Percentiles rank a stretch among this genome's conserved stretches.
phyloP scores from a whole-genome alignment of 75 land plant genomes.

The Cryptomeria japonica region DNA sequence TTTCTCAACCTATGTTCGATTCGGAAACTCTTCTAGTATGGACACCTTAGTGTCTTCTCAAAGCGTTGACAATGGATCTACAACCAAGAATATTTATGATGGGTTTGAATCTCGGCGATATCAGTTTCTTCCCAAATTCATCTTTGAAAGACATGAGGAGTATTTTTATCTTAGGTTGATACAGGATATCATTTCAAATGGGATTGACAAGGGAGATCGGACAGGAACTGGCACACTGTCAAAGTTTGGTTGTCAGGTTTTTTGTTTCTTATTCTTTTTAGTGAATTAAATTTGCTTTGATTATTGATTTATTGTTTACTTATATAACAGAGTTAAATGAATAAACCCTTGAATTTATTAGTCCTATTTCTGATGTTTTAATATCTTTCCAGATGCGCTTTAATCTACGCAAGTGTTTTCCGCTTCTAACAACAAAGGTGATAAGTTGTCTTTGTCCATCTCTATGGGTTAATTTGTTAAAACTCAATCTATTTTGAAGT shows the following conservation, averaged over 20 bases:
- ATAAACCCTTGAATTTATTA: neutral
- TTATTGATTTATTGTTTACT: slow-evolving; percentile 9
- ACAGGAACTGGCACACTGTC: slow-evolving; percentile 97
- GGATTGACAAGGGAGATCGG: slow-evolving; percentile 75
- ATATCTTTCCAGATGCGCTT: slow-evolving; percentile 93
- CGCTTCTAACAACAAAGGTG: slow-evolving; percentile 94
- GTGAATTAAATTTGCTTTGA: neutral
- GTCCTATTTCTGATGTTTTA: neutral
- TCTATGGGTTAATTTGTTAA: too few relatives aligned
- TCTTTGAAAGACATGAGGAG: slow-evolving; percentile 85
- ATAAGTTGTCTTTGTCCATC: neutral
- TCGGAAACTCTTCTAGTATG: slow-evolving; percentile 23
- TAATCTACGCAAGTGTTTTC: slow-evolving; percentile 86
- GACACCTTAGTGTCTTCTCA: slow-evolving; percentile 2
- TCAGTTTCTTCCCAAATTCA: slow-evolving; percentile 62
- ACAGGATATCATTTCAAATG: slow-evolving; percentile 75
- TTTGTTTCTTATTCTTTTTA: neutral
- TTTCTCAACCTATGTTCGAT: slow-evolving; percentile 75
- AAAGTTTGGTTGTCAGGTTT: slow-evolving; percentile 98
- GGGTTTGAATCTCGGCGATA: slow-evolving; percentile 34
- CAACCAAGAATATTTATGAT: slow-evolving; percentile 8
- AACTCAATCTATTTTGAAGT: too few relatives aligned
- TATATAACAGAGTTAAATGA: neutral
- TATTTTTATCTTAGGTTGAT: slow-evolving; percentile 73
- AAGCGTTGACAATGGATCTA: slow-evolving; percentile 9